phyloP scores from a whole-genome alignment of 805 yeast genomes.

The Candida germanica region DNA sequence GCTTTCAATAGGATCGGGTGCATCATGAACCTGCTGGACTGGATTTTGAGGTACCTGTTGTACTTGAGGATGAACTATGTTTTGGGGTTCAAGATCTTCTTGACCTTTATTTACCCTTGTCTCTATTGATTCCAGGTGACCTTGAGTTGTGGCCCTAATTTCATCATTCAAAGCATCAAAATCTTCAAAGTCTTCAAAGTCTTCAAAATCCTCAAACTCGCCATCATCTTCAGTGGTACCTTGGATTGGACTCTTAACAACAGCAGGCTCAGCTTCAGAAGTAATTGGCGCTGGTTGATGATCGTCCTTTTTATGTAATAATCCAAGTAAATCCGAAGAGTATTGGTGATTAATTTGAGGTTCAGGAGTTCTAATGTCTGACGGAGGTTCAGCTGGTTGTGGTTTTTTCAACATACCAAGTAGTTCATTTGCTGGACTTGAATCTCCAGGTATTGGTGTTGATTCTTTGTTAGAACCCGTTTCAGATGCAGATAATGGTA shows the following conservation, averaged over 20 bases:
- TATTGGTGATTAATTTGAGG: conserved; percentile 6
- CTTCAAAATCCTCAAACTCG: conserved; percentile 31
- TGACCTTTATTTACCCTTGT: neutral
- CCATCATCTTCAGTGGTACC: conserved; percentile 12
- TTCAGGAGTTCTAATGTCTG: neutral
- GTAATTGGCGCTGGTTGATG: neutral
- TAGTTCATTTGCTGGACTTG: conserved; percentile 16
- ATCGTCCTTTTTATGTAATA: neutral
- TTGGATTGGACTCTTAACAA: neutral
- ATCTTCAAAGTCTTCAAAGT: conserved; percentile 29
- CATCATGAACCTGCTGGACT: neutral
- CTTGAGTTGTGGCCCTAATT: conserved; percentile 10
- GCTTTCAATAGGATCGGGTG: neutral
- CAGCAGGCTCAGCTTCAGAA: neutral
- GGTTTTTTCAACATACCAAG: conserved; percentile 12
- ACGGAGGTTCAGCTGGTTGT: neutral
- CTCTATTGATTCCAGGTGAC: conserved; percentile 2
- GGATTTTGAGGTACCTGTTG: neutral
- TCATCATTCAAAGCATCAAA: conserved; percentile 26
- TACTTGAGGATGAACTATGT: neutral
- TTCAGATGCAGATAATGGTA: neutral
- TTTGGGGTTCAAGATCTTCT: neutral
- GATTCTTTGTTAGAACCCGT: neutral
- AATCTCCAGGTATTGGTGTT: too few species aligned
- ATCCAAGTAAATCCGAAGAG: conserved; percentile 4